Base-by-base conservation (phyloP, 257 asterid genomes). In the Solanum etuberosum region DNA sequence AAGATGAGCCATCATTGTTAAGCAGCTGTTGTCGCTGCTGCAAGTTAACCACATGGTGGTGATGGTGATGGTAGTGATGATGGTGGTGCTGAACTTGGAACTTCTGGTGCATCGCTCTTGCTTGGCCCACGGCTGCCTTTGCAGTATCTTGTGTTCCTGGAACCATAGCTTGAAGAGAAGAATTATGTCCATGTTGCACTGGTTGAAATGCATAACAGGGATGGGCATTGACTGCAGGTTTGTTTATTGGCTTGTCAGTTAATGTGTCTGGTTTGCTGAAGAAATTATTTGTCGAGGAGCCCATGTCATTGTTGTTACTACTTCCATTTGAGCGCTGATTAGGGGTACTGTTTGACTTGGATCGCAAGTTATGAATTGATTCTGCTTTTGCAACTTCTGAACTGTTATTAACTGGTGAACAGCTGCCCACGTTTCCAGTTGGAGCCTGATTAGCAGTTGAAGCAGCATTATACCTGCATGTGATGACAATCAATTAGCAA, bases 11-110 rank as follows among this genome's bases (percentile, higher is more conserved):
- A 31, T 88, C 91, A 42, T 54, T 35, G 14, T 87, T 88, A 21
- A 78, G 89, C 59, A 83, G 88, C 74, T 83, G 89, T 83, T 88
- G 88, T 65, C 89, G 94, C 87, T 89, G 86, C 87, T 90, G 88
- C 87, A 61, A n/a, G 68, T 78, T 83, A 65, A 87, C 91, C 86
- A 89, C 87, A 77, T 90, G 93, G 87, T 92, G 93, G 74, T 92
- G 93, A 23, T 92, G 90, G 67, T 92, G 93, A n/a, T 92, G 92
- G 82, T 92, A 86, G 82, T 92, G 93, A 83, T 92, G 93, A 35
- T 92, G 93, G 77, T 92, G 94, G 87, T 90, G 90, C 88, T 91
- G 92, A 46, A 91, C 93, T 84, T 92, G 93, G 72, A 86, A 27
- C 71, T 88, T 91, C 87, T 87, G 92, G 63, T 90, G 87, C 82